Conservation (phyloP, 2,329 filamentous ascomycete species). For the Gnomoniopsis sp. region DNA sequence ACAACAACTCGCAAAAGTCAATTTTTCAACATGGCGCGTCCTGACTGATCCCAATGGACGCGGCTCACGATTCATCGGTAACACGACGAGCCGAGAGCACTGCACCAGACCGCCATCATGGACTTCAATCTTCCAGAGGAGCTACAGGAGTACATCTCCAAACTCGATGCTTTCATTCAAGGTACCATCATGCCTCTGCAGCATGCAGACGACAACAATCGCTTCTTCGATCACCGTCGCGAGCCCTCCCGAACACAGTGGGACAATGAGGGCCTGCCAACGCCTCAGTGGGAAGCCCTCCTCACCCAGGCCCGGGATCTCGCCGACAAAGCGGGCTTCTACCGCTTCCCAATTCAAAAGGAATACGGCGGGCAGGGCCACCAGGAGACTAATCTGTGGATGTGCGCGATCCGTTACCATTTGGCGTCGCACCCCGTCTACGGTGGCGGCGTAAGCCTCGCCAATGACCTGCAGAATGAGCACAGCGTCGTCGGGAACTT, state of each 20-base stretch:
- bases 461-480: constrained; percentile 63
- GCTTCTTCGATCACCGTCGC: constrained; percentile 64
- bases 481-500: constrained; percentile 62
- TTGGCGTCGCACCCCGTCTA: constrained; percentile 48
- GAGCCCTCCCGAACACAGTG: constrained; percentile 61
- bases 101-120: constrained; percentile 30
- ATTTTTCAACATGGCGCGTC: too few species aligned
- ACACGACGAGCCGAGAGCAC: too few species aligned
- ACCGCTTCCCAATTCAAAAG: constrained; percentile 53
- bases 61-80: too few species aligned
- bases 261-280: constrained; percentile 54
- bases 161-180: constrained; percentile 57
- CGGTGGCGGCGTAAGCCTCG: constrained; percentile 50
- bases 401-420: constrained; percentile 60
- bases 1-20: neutral
- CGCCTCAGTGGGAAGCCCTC: constrained; percentile 56
- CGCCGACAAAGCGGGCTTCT: constrained; percentile 59
- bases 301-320: constrained; percentile 44
- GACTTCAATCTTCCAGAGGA: constrained; percentile 53
- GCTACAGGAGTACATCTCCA: constrained; percentile 42
- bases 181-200: constrained; percentile 52
- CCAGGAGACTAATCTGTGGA: constrained; percentile 54
- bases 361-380: constrained; percentile 35
- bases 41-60: too few species aligned
- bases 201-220: constrained; percentile 53